Conservation (phyloP, 192 early-diverging fungal genomes). For the Dissophora globulifera region DNA sequence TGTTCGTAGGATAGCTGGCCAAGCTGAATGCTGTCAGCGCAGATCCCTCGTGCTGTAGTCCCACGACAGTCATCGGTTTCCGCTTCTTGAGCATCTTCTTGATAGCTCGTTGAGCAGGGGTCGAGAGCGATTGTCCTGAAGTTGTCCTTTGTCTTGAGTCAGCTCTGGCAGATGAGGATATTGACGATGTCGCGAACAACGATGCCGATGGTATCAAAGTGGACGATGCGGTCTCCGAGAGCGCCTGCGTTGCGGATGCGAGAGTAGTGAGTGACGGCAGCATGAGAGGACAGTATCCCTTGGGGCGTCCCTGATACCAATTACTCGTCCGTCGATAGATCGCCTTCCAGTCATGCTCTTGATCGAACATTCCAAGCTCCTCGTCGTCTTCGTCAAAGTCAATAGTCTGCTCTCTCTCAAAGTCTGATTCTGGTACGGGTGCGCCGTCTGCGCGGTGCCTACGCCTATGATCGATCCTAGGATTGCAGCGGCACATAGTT, state of each 20-base stretch:
- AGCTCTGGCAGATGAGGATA: neutral
- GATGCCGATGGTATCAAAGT: too few species aligned
- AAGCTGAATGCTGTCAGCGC: conserved; percentile 32
- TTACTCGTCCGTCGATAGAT: conserved; percentile 57
- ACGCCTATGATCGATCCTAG: too few species aligned
- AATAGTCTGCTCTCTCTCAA: neutral
- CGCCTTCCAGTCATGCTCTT: conserved; percentile 52
- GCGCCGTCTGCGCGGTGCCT: neutral
- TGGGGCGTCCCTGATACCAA: conserved; percentile 57
- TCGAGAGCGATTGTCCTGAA: conserved; percentile 1
- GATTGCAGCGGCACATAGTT: too few species aligned
- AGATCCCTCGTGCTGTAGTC: conserved; percentile 43
- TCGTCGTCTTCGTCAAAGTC: neutral
- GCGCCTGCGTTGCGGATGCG: conserved; percentile 6
- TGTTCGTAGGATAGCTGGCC: conserved; percentile 2
- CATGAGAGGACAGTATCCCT: conserved; percentile 44
- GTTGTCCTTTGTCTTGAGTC: neutral
- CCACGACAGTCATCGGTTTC: conserved; percentile 28
- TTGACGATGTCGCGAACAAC: conserved; percentile 2
- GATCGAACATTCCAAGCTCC: neutral
- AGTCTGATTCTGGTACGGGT: neutral
- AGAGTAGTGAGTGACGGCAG: conserved; percentile 34
- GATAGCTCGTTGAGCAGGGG: conserved; percentile 23
- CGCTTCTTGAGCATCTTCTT: conserved; percentile 15
- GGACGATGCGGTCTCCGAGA: conserved; percentile 1